Conservation (phyloP, 1,284 basidiomycete genomes). For the Leccinum griseonigrum region DNA sequence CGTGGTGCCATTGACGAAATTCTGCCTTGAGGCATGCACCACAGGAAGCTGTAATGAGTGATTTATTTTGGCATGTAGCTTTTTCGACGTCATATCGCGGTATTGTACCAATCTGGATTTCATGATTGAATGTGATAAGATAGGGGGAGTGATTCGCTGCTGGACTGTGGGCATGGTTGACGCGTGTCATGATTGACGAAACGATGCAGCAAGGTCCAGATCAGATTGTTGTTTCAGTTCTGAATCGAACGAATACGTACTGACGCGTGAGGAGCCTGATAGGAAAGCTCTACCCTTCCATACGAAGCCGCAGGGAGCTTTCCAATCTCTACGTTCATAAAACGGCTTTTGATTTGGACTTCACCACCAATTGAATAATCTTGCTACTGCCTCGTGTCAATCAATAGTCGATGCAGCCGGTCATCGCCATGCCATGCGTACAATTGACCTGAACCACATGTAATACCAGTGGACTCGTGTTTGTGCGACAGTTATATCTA, state of each 20-base stretch:
- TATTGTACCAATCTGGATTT: slow-evolving; percentile 12
- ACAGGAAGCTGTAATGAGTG: background rate
- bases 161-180: slow-evolving; percentile 14
- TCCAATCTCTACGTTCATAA: slow-evolving; percentile 12
- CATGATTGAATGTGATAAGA: slow-evolving; percentile 30
- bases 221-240: slow-evolving; percentile 8
- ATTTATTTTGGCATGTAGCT: slow-evolving; percentile 15
- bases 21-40: background rate
- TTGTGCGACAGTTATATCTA: slow-evolving; percentile 26
- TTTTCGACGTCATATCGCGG: slow-evolving; percentile 7
- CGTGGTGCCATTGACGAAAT: slow-evolving; percentile 2
- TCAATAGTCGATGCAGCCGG: slow-evolving; percentile 14
- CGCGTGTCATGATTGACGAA: slow-evolving; percentile 20
- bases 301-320: slow-evolving; percentile 18
- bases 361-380: slow-evolving; percentile 1
- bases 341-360: background rate
- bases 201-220: background rate
- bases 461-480: slow-evolving; percentile 15
- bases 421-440: slow-evolving; percentile 26
- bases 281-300: slow-evolving; percentile 1
- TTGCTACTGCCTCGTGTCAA: slow-evolving; percentile 24
- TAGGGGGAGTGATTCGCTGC: background rate
- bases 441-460: slow-evolving; percentile 32
- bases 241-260: slow-evolving; percentile 20
- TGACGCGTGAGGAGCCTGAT: background rate